Evolutionary conservation across 2,329 filamentous ascomycete species (phyloP).

Genomic region (Fusarium albosuccineum): DNA sequence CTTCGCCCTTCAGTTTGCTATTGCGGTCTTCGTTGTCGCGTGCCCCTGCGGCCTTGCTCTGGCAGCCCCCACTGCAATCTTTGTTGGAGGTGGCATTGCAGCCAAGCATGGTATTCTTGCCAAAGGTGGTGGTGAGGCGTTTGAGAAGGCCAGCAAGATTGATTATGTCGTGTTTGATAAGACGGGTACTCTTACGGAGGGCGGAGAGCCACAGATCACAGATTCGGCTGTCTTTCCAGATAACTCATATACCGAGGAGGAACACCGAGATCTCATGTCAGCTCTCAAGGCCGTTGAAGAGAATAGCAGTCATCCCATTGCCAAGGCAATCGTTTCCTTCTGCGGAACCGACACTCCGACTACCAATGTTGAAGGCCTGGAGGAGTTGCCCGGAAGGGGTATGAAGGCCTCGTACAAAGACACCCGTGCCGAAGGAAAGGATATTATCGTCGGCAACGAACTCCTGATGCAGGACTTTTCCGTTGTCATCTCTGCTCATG

Average conservation of each 20-base stretch:
- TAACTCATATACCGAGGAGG: constrained; percentile 34
- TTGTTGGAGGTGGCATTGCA: constrained; percentile 84
- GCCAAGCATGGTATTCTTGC: constrained; percentile 85
- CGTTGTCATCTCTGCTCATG: constrained; percentile 54
- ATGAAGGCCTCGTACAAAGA: constrained; percentile 65
- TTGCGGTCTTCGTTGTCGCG: constrained; percentile 88
- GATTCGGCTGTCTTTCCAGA: constrained; percentile 60
- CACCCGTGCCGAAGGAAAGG: constrained; percentile 47
- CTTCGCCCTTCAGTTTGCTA: constrained; percentile 85
- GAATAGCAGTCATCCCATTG: constrained; percentile 81
- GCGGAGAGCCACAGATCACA: constrained; percentile 78
- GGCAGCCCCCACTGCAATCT: constrained; percentile 87
- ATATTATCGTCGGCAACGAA: constrained; percentile 80
- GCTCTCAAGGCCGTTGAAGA: constrained; percentile 74
- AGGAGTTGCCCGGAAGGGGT: constrained; percentile 80
- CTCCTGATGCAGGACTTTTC: constrained; percentile 69
- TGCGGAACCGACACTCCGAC: constrained; percentile 59
- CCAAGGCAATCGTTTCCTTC: constrained; percentile 75
- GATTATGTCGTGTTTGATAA: constrained; percentile 90
- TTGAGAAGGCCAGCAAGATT: constrained; percentile 84
- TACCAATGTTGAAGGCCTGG: constrained; percentile 58
- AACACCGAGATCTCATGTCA: constrained; percentile 58
- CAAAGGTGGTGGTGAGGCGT: constrained; percentile 87
- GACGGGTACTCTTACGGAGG: constrained; percentile 83
- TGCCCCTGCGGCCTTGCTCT: constrained; percentile 88